A percentile compares a stretch with the other conserved stretches of the same genome.
These are phyloP conservation scores for Penicillium daleae DNA, from an alignment of 495 filamentous ascomycete genomes.

Conservation along the genomic window DNA sequence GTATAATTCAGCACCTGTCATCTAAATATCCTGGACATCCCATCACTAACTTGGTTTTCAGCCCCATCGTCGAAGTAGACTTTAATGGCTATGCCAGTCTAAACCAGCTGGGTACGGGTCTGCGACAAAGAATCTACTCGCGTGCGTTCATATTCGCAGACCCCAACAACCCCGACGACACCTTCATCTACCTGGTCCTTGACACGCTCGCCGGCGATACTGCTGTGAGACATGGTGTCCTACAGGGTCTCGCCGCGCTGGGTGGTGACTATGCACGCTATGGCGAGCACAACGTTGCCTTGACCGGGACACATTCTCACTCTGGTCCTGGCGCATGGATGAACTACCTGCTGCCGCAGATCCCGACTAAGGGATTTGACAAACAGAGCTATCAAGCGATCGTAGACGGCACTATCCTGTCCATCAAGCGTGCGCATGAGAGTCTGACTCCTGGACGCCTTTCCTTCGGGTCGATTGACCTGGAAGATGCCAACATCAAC, in stretches of 20 bases:
- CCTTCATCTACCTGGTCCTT: slow-evolving; percentile 86
- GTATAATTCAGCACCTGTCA: slow-evolving; percentile 38
- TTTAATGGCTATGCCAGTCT: slow-evolving; percentile 92
- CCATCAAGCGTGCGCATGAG: slow-evolving; percentile 81
- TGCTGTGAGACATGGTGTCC: slow-evolving; percentile 81
- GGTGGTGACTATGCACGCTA: slow-evolving; percentile 75
- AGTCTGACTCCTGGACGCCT: slow-evolving; percentile 72
- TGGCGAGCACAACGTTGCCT: slow-evolving; percentile 80
- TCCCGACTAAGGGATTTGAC: slow-evolving; percentile 88
- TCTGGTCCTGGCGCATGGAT: slow-evolving; percentile 92
- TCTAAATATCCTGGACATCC: not conserved
- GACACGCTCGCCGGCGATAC: slow-evolving; percentile 93
- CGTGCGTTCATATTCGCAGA: slow-evolving; percentile 88
- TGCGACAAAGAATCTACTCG: slow-evolving; percentile 88
- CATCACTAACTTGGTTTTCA: slow-evolving; percentile 11
- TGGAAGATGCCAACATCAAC: slow-evolving; percentile 86
- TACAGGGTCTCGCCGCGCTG: slow-evolving; percentile 67
- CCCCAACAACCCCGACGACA: slow-evolving; percentile 63
- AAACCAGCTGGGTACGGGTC: slow-evolving; percentile 82
- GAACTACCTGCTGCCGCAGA: slow-evolving; percentile 94
- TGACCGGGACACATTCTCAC: slow-evolving; percentile 94
- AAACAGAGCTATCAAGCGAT: slow-evolving; percentile 88
- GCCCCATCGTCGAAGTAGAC: slow-evolving; percentile 87
- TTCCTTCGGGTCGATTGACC: slow-evolving; percentile 70
- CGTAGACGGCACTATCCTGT: slow-evolving; percentile 81